These are phyloP conservation scores for Mycosphaerella arachidis DNA, from an alignment of 2,329 filamentous ascomycete species.

Conservation along the genomic window DNA sequence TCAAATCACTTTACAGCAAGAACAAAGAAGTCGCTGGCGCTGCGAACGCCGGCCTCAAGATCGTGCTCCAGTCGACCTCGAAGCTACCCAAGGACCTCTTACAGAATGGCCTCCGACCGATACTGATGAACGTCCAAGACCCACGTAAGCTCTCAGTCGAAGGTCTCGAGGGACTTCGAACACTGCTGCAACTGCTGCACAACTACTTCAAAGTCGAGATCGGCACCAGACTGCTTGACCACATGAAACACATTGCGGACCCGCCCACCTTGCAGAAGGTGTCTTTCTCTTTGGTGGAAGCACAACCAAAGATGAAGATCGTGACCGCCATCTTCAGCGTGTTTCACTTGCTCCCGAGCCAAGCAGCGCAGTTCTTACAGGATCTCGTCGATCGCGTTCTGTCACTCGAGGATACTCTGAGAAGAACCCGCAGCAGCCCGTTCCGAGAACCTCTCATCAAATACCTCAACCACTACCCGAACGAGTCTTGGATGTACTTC, in stretches of 20 bases:
- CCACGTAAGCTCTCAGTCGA: conserved; percentile 83
- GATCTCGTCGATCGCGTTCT: conserved; percentile 86
- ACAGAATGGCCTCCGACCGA: conserved; percentile 87
- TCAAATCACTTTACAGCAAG: conserved; percentile 93
- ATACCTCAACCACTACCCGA: conserved; percentile 88
- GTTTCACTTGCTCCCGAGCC: conserved; percentile 88
- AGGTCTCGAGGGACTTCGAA: conserved; percentile 84
- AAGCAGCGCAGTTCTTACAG: conserved; percentile 86
- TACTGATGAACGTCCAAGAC: conserved; percentile 94
- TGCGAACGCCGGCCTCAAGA: conserved; percentile 83
- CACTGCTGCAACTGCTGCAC: conserved; percentile 83
- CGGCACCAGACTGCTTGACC: conserved; percentile 83
- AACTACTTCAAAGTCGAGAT: conserved; percentile 99
- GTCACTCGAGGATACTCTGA: conserved; percentile 76
- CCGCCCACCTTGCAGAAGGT: conserved; percentile 75
- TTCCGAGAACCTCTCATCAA: conserved; percentile 87
- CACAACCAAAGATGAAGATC: conserved; percentile 87
- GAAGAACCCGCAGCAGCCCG: conserved; percentile 83
- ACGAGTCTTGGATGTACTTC: conserved; percentile 79
- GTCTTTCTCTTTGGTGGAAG: conserved; percentile 91
- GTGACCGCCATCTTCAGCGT: conserved; percentile 94
- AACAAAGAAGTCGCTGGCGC: conserved; percentile 89
- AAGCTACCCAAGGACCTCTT: conserved; percentile 93
- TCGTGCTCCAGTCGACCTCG: conserved; percentile 79
- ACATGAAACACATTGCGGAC: conserved; percentile 87